Conservation (phyloP, 2,329 filamentous ascomycete genomes). For the Thelonectria blattea region DNA sequence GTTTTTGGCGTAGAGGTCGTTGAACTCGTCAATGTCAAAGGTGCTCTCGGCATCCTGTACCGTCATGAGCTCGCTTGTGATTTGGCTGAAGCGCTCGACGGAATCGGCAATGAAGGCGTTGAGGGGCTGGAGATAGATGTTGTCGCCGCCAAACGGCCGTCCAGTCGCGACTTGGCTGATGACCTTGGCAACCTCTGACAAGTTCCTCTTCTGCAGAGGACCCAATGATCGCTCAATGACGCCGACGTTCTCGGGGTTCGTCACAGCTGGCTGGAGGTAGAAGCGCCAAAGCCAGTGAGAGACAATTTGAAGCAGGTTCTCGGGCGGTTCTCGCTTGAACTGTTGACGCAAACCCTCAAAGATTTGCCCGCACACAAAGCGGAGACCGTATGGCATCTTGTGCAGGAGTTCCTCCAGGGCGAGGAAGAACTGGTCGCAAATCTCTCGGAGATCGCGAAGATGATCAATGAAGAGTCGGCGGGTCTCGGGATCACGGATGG, state of each 20-base stretch:
- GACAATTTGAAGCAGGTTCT: conserved; percentile 80
- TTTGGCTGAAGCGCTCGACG: conserved; percentile 76
- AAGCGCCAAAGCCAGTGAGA: conserved; percentile 93
- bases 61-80: conserved; percentile 78
- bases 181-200: conserved; percentile 90
- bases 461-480: conserved; percentile 92
- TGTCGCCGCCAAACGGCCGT: conserved; percentile 88
- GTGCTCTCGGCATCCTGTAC: conserved; percentile 87
- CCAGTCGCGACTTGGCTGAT: conserved; percentile 88
- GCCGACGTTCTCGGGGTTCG: conserved; percentile 90
- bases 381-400: conserved; percentile 90
- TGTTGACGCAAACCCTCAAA: conserved; percentile 78
- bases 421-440: conserved; percentile 88
- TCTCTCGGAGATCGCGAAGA: conserved; percentile 89
- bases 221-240: conserved; percentile 89
- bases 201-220: conserved; percentile 90
- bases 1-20: conserved; percentile 93
- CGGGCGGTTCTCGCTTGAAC: conserved; percentile 81
- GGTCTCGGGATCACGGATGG: conserved; percentile 95
- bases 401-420: conserved; percentile 82
- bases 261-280: conserved; percentile 88
- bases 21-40: conserved; percentile 99
- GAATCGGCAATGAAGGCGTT: conserved; percentile 91
- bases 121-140: conserved; percentile 92
- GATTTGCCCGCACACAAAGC: conserved; percentile 85